Conservation (phyloP, 345 rosid species). For the Eutrema yunnanense region DNA sequence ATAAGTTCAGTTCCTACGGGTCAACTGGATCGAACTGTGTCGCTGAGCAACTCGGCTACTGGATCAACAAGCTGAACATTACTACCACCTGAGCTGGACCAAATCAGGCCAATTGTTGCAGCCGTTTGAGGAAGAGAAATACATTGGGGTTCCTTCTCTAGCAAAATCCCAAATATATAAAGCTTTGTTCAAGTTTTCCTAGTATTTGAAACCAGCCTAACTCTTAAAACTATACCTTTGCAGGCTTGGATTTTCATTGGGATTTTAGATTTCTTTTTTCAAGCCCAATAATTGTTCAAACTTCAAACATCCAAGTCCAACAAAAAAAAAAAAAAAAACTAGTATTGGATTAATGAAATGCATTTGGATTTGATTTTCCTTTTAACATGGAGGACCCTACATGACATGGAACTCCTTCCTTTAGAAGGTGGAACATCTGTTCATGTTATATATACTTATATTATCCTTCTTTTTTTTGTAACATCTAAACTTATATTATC, state of each 20-base stretch:
- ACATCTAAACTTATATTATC: neutral
- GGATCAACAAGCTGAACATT: slow-evolving; percentile 51
- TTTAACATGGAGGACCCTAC: slow-evolving; percentile 16
- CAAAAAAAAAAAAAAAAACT: no score
- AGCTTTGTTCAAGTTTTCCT: neutral
- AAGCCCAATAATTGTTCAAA: neutral
- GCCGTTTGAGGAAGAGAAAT: neutral
- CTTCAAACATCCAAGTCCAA: neutral
- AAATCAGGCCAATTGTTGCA: neutral
- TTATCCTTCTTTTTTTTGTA: neutral
- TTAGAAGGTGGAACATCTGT: slow-evolving; percentile 10
- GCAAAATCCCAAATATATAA: neutral
- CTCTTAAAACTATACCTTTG: neutral
- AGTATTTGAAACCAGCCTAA: neutral
- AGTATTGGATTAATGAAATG: neutral
- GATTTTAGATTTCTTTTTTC: neutral
- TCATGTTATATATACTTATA: neutral
- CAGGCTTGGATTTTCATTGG: neutral
- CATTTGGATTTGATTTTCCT: neutral
- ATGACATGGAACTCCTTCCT: slow-evolving; percentile 12
- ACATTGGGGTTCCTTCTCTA: neutral
- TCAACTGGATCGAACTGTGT: slow-evolving; percentile 72
- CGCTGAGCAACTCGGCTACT: slow-evolving; percentile 52
- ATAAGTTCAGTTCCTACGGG: slow-evolving; percentile 72
- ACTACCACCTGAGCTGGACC: neutral